Evolutionary conservation across 257 asterid genomes (phyloP), one percentile per base, ranked within the genome.

Genomic region (Petunia axillaris): DNA sequence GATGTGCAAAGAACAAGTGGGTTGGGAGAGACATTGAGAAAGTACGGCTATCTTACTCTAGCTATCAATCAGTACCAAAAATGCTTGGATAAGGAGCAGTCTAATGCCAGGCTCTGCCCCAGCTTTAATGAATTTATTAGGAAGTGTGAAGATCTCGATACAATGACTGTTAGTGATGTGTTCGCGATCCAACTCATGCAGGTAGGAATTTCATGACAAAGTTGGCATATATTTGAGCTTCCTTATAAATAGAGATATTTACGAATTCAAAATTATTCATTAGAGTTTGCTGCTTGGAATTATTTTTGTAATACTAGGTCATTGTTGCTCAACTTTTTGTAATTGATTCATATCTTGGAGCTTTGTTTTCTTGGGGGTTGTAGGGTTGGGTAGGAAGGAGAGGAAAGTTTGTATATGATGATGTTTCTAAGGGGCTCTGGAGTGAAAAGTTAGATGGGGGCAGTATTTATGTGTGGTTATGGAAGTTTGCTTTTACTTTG

Each of bases 151-250:
- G 99, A 96, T 82, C 83, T 90, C 81, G 99, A 94, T 6, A 94
- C 90, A 85, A 84, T 94, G 94, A 92, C 98, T 2, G 89, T 92
- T 77, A 90, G 96, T 11, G 97, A 96, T 90, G 97, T 94, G n/a
- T 96, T 96, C 78, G 97, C 96, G 6, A 80, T 92, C 90, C 99
- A 96, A 89, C 97, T 96, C 63, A 91, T 93, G 99, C 99, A 95
- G 97, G 99, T 95, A 90, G 66, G 3, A 1, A 64, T 79, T 76
- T 48, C 62, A 35, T 11, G 1, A 10, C 5, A 35, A 81, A 78
- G 54, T 83, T 64, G 57, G 74, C 46, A 39, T 39, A 6, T 40
- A 52, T 62, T 67, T 39, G n/a, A 53, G 70, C 6, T 52, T 60
- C 44, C 36, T 53, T 54, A 55, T n/a, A 14, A 55, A 55, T 55